These are phyloP conservation scores for Phialophora expanda DNA, from an alignment of 2,329 filamentous ascomycete species.

Conservation along the genomic window DNA sequence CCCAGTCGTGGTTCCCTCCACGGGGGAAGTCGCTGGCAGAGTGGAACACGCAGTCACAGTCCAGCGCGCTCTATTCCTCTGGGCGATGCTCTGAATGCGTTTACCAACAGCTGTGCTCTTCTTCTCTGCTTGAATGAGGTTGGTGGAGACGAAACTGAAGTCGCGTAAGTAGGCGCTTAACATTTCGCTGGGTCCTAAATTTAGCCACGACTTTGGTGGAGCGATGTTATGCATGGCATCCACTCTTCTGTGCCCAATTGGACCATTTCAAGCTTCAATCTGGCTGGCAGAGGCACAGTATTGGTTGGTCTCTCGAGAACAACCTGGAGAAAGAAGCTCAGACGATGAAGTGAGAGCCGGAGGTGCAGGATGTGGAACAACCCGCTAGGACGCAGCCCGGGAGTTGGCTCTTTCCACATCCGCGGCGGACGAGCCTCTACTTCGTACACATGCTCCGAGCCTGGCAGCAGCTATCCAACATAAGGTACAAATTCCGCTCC, in stretches of 20 bases:
- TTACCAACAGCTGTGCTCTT: not conserved
- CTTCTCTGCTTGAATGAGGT: slow-evolving; percentile 17
- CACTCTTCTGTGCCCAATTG: not conserved
- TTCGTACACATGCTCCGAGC: not conserved
- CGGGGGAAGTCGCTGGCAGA: not conserved
- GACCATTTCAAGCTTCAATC: not conserved
- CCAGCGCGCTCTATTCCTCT: not conserved
- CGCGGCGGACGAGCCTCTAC: not conserved
- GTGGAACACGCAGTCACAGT: not conserved
- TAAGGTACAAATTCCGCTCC: not conserved
- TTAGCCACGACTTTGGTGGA: slow-evolving; percentile 11
- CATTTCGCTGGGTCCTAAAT: slow-evolving; percentile 14
- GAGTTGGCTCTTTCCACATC: not conserved
- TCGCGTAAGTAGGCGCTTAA: slow-evolving; percentile 20
- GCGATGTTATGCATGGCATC: slow-evolving; percentile 10
- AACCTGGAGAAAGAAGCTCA: not conserved
- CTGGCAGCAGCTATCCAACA: not conserved
- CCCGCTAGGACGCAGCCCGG: not conserved
- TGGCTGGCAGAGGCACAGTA: not conserved
- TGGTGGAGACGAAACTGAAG: slow-evolving; percentile 18
- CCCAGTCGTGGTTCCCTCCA: not conserved
- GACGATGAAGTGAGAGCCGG: not conserved
- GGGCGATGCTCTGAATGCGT: not conserved
- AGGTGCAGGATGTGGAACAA: not conserved
- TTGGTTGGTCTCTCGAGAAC: not conserved